Percentiles rank a stretch among this genome's conserved stretches.
phyloP scores from a whole-genome alignment of 2,329 filamentous ascomycete species.

The Talaromyces islandicus region DNA sequence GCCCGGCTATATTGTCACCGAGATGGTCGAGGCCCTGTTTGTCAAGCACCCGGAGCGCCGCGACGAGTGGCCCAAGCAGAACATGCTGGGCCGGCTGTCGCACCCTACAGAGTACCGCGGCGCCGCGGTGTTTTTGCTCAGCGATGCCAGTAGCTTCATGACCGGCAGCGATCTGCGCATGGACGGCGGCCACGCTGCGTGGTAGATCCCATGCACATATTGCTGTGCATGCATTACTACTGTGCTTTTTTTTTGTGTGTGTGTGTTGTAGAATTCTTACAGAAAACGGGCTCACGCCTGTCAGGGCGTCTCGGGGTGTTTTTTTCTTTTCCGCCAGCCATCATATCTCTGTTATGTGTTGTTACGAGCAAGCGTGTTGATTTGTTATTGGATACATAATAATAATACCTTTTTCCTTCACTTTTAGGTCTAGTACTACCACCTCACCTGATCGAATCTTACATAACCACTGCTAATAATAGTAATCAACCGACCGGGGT shows the following conservation, averaged over 20 bases:
- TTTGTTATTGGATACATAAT: background rate
- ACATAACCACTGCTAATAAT: background rate
- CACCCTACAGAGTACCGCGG: conserved; percentile 63
- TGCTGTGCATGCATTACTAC: background rate
- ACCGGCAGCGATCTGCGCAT: conserved; percentile 50
- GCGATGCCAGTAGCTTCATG: conserved; percentile 50
- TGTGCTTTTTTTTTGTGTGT: no score
- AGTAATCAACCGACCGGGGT: background rate
- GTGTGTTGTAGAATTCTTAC: no score
- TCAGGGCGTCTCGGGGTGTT: background rate
- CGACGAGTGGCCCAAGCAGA: conserved; percentile 73
- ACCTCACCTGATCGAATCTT: no score
- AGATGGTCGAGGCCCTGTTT: conserved; percentile 41
- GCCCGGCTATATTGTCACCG: conserved; percentile 43
- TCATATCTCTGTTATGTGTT: background rate
- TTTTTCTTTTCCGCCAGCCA: background rate
- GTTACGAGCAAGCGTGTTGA: background rate
- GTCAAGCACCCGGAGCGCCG: conserved; percentile 70
- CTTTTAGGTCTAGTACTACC: no score
- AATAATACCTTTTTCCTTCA: no score
- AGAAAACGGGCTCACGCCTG: no score
- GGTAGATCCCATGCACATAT: conserved; percentile 32
- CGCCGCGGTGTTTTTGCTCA: conserved; percentile 42
- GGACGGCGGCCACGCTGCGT: conserved; percentile 50
- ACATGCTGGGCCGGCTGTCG: conserved; percentile 72